Conservation (phyloP, 2,329 filamentous ascomycete genomes). For the Penicillium sp. region DNA sequence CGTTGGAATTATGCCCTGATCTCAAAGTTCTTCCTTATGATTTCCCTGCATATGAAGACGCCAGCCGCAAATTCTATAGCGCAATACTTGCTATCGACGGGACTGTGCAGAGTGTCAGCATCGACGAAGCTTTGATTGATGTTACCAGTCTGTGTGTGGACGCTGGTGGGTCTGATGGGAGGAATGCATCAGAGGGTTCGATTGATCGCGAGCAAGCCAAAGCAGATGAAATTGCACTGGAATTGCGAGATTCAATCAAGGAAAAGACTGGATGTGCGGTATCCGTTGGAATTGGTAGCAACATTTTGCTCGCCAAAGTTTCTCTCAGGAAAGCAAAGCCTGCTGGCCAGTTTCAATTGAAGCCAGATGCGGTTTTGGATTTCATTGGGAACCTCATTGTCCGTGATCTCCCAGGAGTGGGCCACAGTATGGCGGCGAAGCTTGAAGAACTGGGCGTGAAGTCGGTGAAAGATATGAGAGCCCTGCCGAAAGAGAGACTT, state of each 20-base stretch:
- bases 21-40: constrained; percentile 93
- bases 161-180: constrained; percentile 67
- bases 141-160: constrained; percentile 70
- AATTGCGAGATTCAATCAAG: constrained; percentile 70
- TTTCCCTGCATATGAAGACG: constrained; percentile 90
- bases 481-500: constrained; percentile 74
- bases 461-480: constrained; percentile 78
- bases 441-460: constrained; percentile 84
- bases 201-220: constrained; percentile 77
- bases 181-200: constrained; percentile 65
- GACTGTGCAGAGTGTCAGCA: constrained; percentile 90
- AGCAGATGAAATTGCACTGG: constrained; percentile 69
- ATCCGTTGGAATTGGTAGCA: constrained; percentile 88
- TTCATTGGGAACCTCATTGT: constrained; percentile 78
- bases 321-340: constrained; percentile 91
- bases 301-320: constrained; percentile 88
- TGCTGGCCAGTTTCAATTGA: constrained; percentile 86
- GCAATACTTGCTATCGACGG: constrained; percentile 78
- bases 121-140: constrained; percentile 92
- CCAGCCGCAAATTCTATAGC: constrained; percentile 84
- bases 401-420: constrained; percentile 85
- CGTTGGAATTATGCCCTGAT: constrained; percentile 78
- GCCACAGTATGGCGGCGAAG: constrained; percentile 82
- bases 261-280: constrained; percentile 79
- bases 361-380: constrained; percentile 74